Evolutionary conservation across 441 rosid genomes (phyloP), one percentile per base, ranked within the genome.

Genomic region (Kokia cookei): DNA sequence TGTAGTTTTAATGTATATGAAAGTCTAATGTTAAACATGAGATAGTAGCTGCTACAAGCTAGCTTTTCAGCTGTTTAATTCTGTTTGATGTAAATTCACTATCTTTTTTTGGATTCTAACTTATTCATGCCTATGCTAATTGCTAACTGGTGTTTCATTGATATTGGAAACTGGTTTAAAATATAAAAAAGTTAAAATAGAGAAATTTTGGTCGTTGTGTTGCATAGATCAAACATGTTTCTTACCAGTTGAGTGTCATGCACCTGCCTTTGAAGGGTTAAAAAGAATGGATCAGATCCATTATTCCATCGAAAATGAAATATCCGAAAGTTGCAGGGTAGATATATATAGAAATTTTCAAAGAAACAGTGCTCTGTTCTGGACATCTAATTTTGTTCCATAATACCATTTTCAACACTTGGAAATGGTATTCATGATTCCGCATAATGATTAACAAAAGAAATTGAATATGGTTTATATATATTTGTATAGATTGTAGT

Each of bases 361-460:
- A 61, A 80, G 75, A 15, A 87, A 83, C 70, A 76, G 69, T 22
- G 60, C 73, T 26, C 82, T 85, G n/a, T 3, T 53, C 17, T 53
- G 58, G 58, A 3, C 15, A 4, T 5, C 55, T 51, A n/a, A 15
- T 51, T 5, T 4, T n/a, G 9, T 5, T n/a, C 55, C 19, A 3
- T 51, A 4, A 50, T 14, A 50, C 15, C 22, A 50, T 50, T 50
- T 51, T 51, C 1, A 19, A 19, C 22, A 19, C 22, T 37, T 37
- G 6, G 6, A 37, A 37, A 2, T 37, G 40, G 40, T 37, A 37
- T 19, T 19, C 22, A 19, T 19, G 22, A 19, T 19, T 19, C 22
- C 22, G 22, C 0, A 19, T 19, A 19, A 37, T 3, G 40, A 37
- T 2, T 37, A 37, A 2, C 6, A 37, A 37, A 2, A 6, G 6